These are phyloP conservation scores for Colletotrichum sp. DNA, from an alignment of 2,329 filamentous ascomycete species.

Conservation along the genomic window DNA sequence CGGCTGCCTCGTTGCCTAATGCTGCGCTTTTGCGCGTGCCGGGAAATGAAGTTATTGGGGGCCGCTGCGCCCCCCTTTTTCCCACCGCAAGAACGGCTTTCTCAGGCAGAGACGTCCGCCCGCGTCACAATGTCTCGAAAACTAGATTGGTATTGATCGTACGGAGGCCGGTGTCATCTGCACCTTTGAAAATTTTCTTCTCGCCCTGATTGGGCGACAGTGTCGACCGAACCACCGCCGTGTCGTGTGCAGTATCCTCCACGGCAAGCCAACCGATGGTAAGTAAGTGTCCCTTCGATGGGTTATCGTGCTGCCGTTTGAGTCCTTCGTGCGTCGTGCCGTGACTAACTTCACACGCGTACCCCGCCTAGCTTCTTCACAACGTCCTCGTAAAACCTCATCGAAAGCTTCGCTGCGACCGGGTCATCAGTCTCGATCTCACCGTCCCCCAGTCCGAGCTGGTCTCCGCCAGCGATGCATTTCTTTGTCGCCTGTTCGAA, in stretches of 20 bases:
- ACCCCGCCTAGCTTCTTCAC: conserved; percentile 46
- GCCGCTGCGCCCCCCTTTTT: background rate
- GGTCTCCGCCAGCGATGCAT: conserved; percentile 40
- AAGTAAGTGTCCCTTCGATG: background rate
- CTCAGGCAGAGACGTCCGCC: background rate
- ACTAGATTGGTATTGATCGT: background rate
- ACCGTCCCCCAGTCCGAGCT: conserved; percentile 37
- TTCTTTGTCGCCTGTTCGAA: conserved; percentile 41
- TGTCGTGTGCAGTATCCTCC: background rate
- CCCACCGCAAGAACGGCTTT: background rate
- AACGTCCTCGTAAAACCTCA: conserved; percentile 47
- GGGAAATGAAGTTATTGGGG: background rate
- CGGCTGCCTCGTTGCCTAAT: background rate
- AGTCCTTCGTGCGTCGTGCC: background rate
- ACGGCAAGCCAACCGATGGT: fast-evolving
- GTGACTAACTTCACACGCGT: conserved; percentile 30
- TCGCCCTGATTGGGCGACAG: background rate
- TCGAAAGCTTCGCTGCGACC: conserved; percentile 43
- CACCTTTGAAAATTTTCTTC: background rate
- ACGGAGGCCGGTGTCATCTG: background rate
- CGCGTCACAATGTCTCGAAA: background rate
- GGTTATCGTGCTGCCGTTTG: background rate
- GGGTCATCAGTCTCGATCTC: conserved; percentile 46
- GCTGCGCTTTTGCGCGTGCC: background rate
- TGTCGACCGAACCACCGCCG: fast-evolving